Conservation (phyloP, 1,284 basidiomycete species). For the Sanghuangporus sanghuang region DNA sequence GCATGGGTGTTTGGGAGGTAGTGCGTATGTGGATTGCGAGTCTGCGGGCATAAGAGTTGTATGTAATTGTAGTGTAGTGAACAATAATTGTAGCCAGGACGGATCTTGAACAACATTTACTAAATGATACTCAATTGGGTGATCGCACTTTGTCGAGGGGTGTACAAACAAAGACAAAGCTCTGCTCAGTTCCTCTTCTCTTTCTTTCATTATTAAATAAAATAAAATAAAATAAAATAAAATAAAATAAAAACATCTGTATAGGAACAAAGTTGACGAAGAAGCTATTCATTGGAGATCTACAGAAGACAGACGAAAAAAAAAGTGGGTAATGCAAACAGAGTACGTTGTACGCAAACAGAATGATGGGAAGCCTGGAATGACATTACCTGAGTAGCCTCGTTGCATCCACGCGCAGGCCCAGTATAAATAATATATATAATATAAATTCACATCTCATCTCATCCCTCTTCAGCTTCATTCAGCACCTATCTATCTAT, state of each 20-base stretch:
- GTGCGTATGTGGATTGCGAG: conserved; percentile 25
- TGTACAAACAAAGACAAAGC: neutral
- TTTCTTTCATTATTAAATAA: too few species aligned
- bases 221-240: too few species aligned
- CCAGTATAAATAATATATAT: neutral
- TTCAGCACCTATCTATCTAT: too few species aligned
- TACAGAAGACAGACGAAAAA: neutral
- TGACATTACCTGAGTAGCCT: neutral
- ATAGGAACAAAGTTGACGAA: neutral
- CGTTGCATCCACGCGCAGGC: neutral
- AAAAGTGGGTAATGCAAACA: neutral
- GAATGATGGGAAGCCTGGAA: too few species aligned
- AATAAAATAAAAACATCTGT: neutral
- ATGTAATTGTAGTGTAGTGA: neutral
- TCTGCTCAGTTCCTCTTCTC: too few species aligned
- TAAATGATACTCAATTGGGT: neutral
- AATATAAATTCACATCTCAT: neutral
- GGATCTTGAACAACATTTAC: too few species aligned
- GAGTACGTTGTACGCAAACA: neutral
- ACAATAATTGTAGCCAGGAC: too few species aligned
- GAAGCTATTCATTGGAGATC: too few species aligned
- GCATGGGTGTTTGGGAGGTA: conserved; percentile 22
- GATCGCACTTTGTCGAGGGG: neutral
- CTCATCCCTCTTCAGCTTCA: neutral
- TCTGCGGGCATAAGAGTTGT: conserved; percentile 4